Evolutionary conservation across 495 filamentous ascomycete genomes (phyloP).

Genomic region (Stereocaulon alpinum): DNA sequence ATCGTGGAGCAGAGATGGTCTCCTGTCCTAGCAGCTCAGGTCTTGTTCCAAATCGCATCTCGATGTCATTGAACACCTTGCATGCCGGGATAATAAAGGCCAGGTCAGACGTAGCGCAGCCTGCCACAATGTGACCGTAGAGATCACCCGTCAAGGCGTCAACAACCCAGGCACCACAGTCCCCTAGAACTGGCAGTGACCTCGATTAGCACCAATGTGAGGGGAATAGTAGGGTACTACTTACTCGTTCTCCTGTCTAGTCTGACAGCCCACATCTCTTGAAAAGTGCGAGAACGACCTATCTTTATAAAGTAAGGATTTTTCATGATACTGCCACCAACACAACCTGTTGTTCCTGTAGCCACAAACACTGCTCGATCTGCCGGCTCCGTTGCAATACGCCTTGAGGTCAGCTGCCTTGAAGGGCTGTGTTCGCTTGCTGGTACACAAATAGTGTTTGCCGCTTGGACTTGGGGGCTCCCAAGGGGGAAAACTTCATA

Average conservation of each 20-base stretch:
- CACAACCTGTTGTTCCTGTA: neutral
- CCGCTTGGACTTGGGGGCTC: neutral
- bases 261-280: slow-evolving; percentile 5
- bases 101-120: too few relatives aligned
- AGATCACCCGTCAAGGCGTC: too few relatives aligned
- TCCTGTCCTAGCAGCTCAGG: too few relatives aligned
- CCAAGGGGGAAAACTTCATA: neutral
- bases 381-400: neutral
- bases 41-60: neutral
- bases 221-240: neutral
- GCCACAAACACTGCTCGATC: neutral
- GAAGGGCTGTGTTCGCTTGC: neutral
- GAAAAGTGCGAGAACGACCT: neutral
- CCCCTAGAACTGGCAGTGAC: too few relatives aligned
- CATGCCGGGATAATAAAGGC: too few relatives aligned
- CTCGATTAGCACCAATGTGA: neutral
- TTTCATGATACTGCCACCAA: neutral
- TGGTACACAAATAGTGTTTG: neutral
- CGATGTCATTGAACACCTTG: neutral
- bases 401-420: neutral
- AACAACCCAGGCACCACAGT: too few relatives aligned
- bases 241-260: neutral
- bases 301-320: neutral
- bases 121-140: too few relatives aligned
- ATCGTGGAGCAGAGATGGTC: too few relatives aligned